Conservation (phyloP, 2,329 filamentous ascomycete genomes). For the Aureobasidium lini region DNA sequence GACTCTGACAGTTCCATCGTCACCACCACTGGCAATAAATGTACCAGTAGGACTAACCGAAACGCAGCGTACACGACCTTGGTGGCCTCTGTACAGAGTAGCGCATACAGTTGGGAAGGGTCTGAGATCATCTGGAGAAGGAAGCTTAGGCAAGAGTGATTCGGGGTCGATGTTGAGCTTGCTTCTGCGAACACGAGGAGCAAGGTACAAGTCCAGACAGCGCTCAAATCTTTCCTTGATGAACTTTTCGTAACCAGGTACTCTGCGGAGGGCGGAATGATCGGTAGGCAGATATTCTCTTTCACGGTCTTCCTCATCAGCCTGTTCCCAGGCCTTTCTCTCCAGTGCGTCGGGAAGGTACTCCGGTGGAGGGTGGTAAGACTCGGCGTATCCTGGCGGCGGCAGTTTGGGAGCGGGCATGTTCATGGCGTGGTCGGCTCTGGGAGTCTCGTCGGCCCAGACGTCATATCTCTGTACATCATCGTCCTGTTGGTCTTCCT, state of each 20-base stretch:
- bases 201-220: conserved; percentile 90
- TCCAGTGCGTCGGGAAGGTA: conserved; percentile 85
- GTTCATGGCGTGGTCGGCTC: conserved; percentile 83
- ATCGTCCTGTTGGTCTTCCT: conserved; percentile 57
- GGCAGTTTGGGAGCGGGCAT: conserved; percentile 89
- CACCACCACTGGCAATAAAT: conserved; percentile 85
- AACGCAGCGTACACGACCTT: conserved; percentile 77
- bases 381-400: conserved; percentile 89
- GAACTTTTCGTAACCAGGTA: conserved; percentile 82
- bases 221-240: conserved; percentile 96
- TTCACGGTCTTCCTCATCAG: conserved; percentile 83
- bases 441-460: conserved; percentile 85
- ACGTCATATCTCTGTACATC: conserved; percentile 77
- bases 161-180: conserved; percentile 94
- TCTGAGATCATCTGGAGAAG: conserved; percentile 84
- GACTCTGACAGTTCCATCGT: conserved; percentile 85
- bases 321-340: conserved; percentile 73
- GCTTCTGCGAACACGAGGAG: conserved; percentile 84
- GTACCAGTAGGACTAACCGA: conserved; percentile 77
- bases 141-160: conserved; percentile 85
- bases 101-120: conserved; percentile 90
- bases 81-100: conserved; percentile 79
- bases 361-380: conserved; percentile 91
- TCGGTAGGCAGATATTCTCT: conserved; percentile 80
- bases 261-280: conserved; percentile 77